Base-by-base conservation (phyloP, 2,329 filamentous ascomycete species). In the Pyricularia grisea region DNA sequence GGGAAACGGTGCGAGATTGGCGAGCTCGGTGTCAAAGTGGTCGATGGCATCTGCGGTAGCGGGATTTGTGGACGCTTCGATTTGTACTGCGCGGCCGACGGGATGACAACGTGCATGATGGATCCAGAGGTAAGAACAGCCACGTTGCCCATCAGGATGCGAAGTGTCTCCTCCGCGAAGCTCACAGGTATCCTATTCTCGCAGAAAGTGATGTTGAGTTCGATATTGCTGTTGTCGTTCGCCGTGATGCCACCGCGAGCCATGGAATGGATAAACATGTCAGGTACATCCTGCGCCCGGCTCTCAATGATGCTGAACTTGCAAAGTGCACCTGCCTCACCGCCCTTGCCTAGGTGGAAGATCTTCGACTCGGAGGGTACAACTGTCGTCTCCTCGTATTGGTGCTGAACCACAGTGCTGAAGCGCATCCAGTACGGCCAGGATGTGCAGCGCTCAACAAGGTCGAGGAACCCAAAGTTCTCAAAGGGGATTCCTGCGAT, bases 361-460 rank as follows among this genome's bases (percentile, higher is more conserved):
- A 75, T 74, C 55, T 77, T 76, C 12, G 76, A 73, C 9, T 79
- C 80, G 4, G 77, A 70, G 2, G 76, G 73, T 50, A 69, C 71
- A 63, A 77, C 78, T 6, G 78, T 77, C 4, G 79, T 79, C 64
- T 80, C 78, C 17, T 79, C 77, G 70, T 78, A 77, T 58, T 82
- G 79, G 70, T 88, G 85, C 66, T 86, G 82, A 2, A 88, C 81
- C 2, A 87, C 76, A 3, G 83, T 84, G 75, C 84, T 84, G 75
- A 87, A 85, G 0, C 80, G 81, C 3, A 82, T 83, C 79, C 84
- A 86, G 31, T 81, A 78, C 0, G 83, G 79, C 84, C 85, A 87
- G 5, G 80, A 73, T 3, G 85, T 87, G 73, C 85, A 88, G 65
- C 81, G 80, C 50, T 82, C 79, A 2, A 87, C 78, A 7, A 88